Base-by-base conservation (phyloP, 345 rosid species). In the Ricinus communis region DNA sequence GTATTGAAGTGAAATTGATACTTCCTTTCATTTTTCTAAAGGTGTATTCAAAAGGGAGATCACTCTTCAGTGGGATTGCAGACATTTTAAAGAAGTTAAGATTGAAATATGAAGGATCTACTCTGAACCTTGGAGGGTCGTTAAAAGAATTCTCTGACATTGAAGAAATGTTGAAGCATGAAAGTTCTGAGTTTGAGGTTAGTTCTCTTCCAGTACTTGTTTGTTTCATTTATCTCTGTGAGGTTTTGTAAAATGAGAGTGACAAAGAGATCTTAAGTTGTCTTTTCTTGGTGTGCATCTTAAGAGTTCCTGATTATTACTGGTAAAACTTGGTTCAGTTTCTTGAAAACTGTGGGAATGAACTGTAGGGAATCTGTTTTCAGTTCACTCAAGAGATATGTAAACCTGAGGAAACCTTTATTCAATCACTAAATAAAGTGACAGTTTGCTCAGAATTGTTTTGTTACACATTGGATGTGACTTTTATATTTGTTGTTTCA, bases 161-260 rank as follows among this genome's bases (percentile, higher is more conserved):
- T 58, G 86, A 86, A 71, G 88, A 87, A 75, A 87, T 90, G 84
- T 75, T 96, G 83, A 83, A 80, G 75, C 77, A 71, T 54, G 99
- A 90, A 77, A 82, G 72, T 56, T 14, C 72, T 56, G 71, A 72
- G 47, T 91, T 88, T 80, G 84, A 89, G 98, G 98, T 96, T 79
- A 54, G 91, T 74, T 73, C 76, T 41, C 47, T 71, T 33, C n/a
- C 36, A 18, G 30, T 52, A 22, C 18, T 5, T 69, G 21, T 51
- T 21, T 31, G 24, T 62, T 33, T 15, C 56, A 21, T 66, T 47
- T 65, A 46, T 11, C n/a, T 58, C 13, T 66, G n/a, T n/a, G 38
- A 36, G 61, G 41, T 31, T 59, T 18, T 38, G 45, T 18, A n/a
- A 36, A 11, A 9, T 12, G 47, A 43, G 14, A 60, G 21, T 15